phyloP scores from a whole-genome alignment of 257 asterid species.

The Solanum rostratum region DNA sequence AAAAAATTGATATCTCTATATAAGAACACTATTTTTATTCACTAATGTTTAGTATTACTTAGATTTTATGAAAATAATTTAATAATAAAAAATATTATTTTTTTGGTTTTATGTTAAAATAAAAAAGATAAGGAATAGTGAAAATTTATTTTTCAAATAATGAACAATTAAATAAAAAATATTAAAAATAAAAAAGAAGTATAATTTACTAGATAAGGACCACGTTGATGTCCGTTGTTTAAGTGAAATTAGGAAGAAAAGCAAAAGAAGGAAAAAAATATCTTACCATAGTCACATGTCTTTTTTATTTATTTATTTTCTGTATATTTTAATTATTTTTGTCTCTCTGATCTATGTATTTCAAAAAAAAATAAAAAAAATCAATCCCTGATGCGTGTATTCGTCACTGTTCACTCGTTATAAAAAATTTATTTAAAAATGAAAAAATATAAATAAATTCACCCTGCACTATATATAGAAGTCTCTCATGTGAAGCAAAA shows the following conservation, averaged over 20 bases:
- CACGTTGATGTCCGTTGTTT: neutral
- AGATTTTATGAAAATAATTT: no score
- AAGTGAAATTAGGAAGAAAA: constrained; percentile 8
- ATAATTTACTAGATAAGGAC: no score
- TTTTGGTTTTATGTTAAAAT: no score
- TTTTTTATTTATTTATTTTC: neutral
- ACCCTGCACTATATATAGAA: constrained; percentile 17
- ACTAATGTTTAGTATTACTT: no score
- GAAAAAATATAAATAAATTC: neutral
- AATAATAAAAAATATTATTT: no score
- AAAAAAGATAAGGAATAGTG: no score
- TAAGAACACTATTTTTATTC: no score
- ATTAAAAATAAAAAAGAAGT: no score
- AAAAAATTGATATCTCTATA: no score
- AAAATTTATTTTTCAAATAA: no score
- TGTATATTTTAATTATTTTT: neutral
- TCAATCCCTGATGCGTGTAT: neutral
- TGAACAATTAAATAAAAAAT: no score
- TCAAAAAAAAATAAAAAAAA: neutral
- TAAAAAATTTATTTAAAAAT: neutral
- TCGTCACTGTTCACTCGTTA: constrained; percentile 5
- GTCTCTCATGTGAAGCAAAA: neutral
- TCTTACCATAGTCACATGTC: constrained; percentile 47
- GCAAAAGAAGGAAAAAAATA: neutral
- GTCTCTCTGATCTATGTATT: neutral